Evolutionary conservation across 2,329 filamentous ascomycete species (phyloP).

Genomic region (Neopestalotiopsis clavispora): DNA sequence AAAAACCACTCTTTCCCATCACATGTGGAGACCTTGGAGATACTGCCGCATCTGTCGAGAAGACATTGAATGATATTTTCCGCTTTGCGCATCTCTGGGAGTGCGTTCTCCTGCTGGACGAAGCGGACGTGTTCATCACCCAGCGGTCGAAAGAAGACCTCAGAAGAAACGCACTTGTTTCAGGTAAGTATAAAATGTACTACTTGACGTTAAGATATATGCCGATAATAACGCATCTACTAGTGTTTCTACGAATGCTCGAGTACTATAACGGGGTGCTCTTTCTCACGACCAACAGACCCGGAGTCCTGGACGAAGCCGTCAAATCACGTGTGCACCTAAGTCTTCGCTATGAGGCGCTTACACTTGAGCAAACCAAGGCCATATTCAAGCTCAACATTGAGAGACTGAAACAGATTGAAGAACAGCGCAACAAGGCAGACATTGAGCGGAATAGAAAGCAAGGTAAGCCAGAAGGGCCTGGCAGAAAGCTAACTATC

Average conservation of each 20-base stretch:
- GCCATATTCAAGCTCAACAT: constrained; percentile 20
- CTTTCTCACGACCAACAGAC: constrained; percentile 48
- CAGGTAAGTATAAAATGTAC: background rate
- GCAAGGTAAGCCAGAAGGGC: background rate
- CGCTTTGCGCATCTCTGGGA: constrained; percentile 40
- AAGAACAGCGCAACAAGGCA: constrained; percentile 46
- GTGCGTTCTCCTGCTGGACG: constrained; percentile 35
- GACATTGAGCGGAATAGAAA: constrained; percentile 36
- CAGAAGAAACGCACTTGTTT: constrained; percentile 40
- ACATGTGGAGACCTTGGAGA: constrained; percentile 54
- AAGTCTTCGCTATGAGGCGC: no score
- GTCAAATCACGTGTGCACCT: no score
- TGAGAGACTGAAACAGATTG: constrained; percentile 48
- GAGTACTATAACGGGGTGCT: constrained; percentile 36
- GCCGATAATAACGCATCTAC: no score
- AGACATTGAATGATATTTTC: constrained; percentile 46
- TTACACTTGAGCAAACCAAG: no score
- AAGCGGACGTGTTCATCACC: constrained; percentile 34
- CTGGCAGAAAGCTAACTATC: no score
- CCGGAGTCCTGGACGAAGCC: no score
- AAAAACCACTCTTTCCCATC: constrained; percentile 52
- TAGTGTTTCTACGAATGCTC: constrained; percentile 43
- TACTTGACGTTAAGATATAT: no score
- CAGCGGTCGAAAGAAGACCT: constrained; percentile 37
- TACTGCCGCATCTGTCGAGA: constrained; percentile 46